These are phyloP conservation scores for Plasmodium coatneyi DNA, from an alignment of 169 alveolate species.

Conservation along the genomic window DNA sequence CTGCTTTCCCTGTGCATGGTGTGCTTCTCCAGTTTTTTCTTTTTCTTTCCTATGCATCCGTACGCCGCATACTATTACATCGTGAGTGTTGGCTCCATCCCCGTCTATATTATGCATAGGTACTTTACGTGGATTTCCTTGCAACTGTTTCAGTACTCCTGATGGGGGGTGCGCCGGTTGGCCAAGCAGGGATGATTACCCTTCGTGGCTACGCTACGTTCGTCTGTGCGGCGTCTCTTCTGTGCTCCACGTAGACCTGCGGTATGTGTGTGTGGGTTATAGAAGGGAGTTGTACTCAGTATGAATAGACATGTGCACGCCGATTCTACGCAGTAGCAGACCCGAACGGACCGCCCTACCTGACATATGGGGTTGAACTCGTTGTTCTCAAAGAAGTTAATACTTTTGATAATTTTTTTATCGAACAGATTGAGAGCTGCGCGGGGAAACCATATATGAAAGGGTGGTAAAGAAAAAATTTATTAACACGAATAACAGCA, in stretches of 20 bases:
- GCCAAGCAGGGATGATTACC: neutral
- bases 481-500: neutral
- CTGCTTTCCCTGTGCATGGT: slow-evolving; percentile 12
- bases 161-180: neutral
- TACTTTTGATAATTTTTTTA: slow-evolving; percentile 60
- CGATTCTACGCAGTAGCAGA: neutral
- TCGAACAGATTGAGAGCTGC: slow-evolving; percentile 27
- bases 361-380: slow-evolving; percentile 35
- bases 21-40: slow-evolving; percentile 37
- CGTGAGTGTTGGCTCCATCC: slow-evolving; percentile 60
- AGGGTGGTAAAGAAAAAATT: neutral
- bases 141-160: slow-evolving; percentile 67
- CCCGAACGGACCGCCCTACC: slow-evolving; percentile 6
- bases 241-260: slow-evolving; percentile 2
- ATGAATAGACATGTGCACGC: neutral
- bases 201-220: neutral
- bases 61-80: slow-evolving; percentile 56
- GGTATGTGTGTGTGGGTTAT: neutral
- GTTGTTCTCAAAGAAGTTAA: slow-evolving; percentile 26
- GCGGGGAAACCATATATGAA: neutral
- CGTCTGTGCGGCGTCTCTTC: neutral
- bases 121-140: slow-evolving; percentile 68
- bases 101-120: slow-evolving; percentile 46
- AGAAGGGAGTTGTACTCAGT: neutral
- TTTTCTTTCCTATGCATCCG: slow-evolving; percentile 75